Base-by-base conservation (phyloP, 2,329 filamentous ascomycete species). In the Colletotrichum sp. region DNA sequence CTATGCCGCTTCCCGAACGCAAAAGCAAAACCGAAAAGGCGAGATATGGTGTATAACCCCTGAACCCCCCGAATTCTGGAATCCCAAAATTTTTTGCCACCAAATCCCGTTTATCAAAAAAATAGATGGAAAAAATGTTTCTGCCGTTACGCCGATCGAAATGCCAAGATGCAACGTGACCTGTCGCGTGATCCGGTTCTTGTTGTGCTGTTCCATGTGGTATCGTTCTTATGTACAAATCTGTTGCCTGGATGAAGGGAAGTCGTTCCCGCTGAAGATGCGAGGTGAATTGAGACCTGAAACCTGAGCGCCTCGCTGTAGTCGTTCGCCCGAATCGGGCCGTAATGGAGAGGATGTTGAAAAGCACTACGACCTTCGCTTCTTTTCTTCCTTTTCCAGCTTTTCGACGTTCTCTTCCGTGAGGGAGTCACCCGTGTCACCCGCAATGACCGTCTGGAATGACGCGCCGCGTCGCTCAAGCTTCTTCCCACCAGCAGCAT, bases 381-480 rank as follows among this genome's bases (percentile, higher is more conserved):
- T 67, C 21, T 76, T 28, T 69, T 72, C 85, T 71, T 87, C 84
- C 72, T 82, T 83, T 72, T 85, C 85, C 60, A 91, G 79, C 76
- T 84, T 89, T 44, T 87, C 88, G 63, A 91, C 83, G 78, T 91
- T 91, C 79, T 89, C 89, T 77, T 90, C 87, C 2, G 90, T 91
- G 77, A 91, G 79, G 7, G 86, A 86, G 71, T 90, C 87, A 5
- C 86, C 86, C 9, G 79, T 72, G 13, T 90, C 87, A 3, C 86
- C 86, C 7, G 79, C 71, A 16, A 83, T 80, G 30, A 80, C 75
- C 52, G 84, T 85, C 12, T 86, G 82, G 32, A 84, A 84, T 9
- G 83, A 84, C 34, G 80, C 83, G 18, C 79, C 81, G n/a, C 83
- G 78, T 60, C 82, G 82, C 30, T 78, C 81, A 7, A 82, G 78